Base-by-base conservation (phyloP, 106 monocot species). In the Posidonia australis region DNA sequence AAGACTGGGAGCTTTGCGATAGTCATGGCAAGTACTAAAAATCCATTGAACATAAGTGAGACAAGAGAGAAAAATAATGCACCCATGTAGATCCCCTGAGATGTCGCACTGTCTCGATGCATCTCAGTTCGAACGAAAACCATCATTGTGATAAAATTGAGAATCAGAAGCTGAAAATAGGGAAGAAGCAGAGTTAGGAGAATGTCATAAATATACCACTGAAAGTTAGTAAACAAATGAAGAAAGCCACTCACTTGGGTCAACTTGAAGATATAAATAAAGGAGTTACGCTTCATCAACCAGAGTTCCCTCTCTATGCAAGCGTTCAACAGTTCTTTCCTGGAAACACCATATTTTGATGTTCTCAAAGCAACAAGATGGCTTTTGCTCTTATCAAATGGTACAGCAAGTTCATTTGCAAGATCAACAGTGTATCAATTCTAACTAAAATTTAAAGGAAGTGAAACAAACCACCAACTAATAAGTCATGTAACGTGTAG, bases 271-370 rank as follows among this genome's bases (percentile, higher is more conserved):
- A 86, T 69, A 57, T 86, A 86, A 55, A 86, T 77, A 58, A 86
- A 86, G 13, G 82, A 79, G 68, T 86, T 86, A 45, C 86, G 47
- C 62, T 80, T 86, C 82, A 86, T 86, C 19, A 86, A 51, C 42
- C 79, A 52, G 41, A 42, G 69, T 47, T 86, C 86, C 26, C 86
- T 74, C 20, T 29, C 42, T 10, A 79, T 65, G 68, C 82, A 80
- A 25, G 77, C 79, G 65, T 80, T 79, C 3, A 86, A 41, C 19
- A 86, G n/a, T 32, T 77, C 79, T 74, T 16, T 86, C 53, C 71
- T 82, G 68, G 67, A 51, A 44, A 77, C 66, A 23, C 86, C 86
- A 63, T 77, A 86, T 51, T 44, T 79, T 27, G 86, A 65, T 5
- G 74, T 86, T 16, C 82, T 79, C 32, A 86, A 43, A 48, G 86